Base-by-base conservation (phyloP, 306 rosid genomes). In the Ceratonia siliqua region DNA sequence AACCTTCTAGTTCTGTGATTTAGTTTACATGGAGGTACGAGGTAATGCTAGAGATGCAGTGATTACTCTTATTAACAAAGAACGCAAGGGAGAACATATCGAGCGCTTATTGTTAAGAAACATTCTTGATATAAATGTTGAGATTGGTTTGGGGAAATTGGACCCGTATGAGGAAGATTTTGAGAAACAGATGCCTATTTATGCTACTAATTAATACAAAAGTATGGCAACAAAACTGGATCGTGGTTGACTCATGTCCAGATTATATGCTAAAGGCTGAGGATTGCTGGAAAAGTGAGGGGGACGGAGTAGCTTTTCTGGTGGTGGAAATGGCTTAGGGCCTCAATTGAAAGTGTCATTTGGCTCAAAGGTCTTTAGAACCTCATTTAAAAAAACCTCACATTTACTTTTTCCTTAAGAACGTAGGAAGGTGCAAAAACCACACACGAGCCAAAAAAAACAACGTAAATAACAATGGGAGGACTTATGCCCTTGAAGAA, bases 251-350 rank as follows among this genome's bases (percentile, higher is more conserved):
- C 76, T 83, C 93, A 68, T 91, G 98, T 76, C 91, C 98, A 5
- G 96, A 85, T 61, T 91, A 93, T 75, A 93, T 91, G 98, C 77
- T 83, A 49, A 93, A 91, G 93, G 80, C 80, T 30, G 80, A 76
- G 68, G 74, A 76, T 4, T 76, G 80, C 59, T 76, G 66, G 80
- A 66, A 11, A 76, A 66, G 80, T 58, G 80, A 76, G 65, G 66
- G 74, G 68, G 80, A 76, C 12, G 66, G 80, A 56, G 80, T 65
- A 33, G 49, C 74, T 54, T n/a, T n/a, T n/a, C n/a, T n/a, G n/a
- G n/a, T n/a, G n/a, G n/a, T n/a, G n/a, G n/a, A n/a, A n/a, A n/a
- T n/a, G n/a, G n/a, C n/a, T n/a, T n/a, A n/a, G n/a, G n/a, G n/a
- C n/a, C n/a, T n/a, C n/a, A n/a, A n/a, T n/a, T n/a, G n/a, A n/a